Evolutionary conservation across 202 grass and related monocot species (phyloP).

Genomic region (Schoenoplectus tabernaemontani): DNA sequence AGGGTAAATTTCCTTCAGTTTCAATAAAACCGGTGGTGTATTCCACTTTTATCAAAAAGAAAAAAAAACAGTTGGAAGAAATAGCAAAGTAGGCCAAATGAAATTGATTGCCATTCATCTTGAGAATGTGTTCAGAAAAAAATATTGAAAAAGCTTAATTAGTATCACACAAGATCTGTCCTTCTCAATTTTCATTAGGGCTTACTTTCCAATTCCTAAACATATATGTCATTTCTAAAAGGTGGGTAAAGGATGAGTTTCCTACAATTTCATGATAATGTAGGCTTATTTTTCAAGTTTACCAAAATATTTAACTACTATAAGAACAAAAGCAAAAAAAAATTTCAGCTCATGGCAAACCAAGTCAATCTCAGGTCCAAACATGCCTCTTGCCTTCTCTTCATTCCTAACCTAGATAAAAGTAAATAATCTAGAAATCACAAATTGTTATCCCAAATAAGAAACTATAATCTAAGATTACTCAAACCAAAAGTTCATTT

Average conservation of each 20-base stretch:
- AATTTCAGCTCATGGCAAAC: slow-evolving; percentile 27
- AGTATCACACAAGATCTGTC: not conserved
- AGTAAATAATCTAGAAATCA: slow-evolving; percentile 5
- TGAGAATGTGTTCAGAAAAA: not conserved
- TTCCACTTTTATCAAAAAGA: too few species aligned
- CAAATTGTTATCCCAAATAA: not conserved
- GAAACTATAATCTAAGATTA: not conserved
- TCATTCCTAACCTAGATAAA: slow-evolving; percentile 67
- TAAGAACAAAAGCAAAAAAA: slow-evolving; percentile 7
- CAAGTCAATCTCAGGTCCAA: slow-evolving; percentile 70
- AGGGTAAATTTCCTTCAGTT: too few species aligned
- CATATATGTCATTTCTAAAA: not conserved
- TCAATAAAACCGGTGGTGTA: too few species aligned
- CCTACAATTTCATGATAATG: not conserved
- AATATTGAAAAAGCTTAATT: not conserved
- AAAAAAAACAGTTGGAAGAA: not conserved
- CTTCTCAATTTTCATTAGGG: not conserved
- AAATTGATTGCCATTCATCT: not conserved
- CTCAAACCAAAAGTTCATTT: not conserved
- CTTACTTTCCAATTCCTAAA: not conserved
- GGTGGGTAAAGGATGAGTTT: not conserved
- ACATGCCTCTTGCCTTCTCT: slow-evolving; percentile 84
- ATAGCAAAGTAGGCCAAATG: not conserved
- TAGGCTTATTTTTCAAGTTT: not conserved
- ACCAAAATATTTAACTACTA: not conserved